Evolutionary conservation across 2,329 filamentous ascomycete genomes (phyloP), one percentile per base, ranked within the genome.

Genomic region (Calonectria pauciramosa): DNA sequence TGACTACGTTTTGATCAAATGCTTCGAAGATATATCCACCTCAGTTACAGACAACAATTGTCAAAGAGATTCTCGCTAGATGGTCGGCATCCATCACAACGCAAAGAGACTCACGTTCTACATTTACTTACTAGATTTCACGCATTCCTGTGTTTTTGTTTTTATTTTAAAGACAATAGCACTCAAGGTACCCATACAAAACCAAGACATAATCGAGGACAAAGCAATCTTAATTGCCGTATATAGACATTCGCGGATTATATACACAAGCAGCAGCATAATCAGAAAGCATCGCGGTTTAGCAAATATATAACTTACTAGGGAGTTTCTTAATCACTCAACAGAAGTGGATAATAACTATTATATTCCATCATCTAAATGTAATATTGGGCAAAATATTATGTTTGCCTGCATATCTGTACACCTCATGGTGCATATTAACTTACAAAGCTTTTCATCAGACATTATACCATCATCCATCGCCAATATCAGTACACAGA

Each of bases 371-470:
- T 38, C 16, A 1, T 20, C 7, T 18, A 11, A 41, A 28, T 59
- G 13, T 10, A 41, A 41, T 10, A 63, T 2, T 30, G 5, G 23
- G 23, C 36, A 63, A 60, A 41, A 41, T 30, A 20, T 14, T 63
- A 1, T 20, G 38, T 16, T 41, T 41, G n/a, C 56, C 34, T 11
- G 14, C 34, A 41, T 41, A 38, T 26, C n/a, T 18, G 7, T 26
- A n/a, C 23, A 41, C 26, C 14, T 20, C 20, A 28, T 36, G 4
- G 6, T 23, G 18, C 18, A 34, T 32, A 20, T 13, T 20, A 63
- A 63, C 56, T 63, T 41, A 10, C 56, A 63, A 14, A 41, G 56
- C 34, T 44, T 63, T 63, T 63, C 56, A 41, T 63, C 34, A 63
- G 41, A 28, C 34, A 63, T 54, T 30, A 30, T 18, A 23, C 32